Conservation (phyloP, 208 protist species). For the Trypanosoma brucei region DNA sequence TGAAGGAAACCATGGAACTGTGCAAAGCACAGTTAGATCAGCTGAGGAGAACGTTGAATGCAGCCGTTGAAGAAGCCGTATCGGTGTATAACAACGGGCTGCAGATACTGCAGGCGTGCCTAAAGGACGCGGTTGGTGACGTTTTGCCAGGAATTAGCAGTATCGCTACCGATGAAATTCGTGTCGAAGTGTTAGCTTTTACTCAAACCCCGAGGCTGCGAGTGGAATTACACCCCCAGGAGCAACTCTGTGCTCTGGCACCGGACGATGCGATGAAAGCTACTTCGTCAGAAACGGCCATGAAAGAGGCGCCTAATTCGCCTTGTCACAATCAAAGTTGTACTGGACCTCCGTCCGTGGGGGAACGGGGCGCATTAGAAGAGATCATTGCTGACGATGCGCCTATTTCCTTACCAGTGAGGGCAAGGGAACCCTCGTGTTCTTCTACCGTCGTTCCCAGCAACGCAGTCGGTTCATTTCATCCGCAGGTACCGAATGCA, state of each 20-base stretch:
- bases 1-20: not conserved
- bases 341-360: too few relatives aligned
- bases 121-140: not conserved
- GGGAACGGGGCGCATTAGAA: too few relatives aligned
- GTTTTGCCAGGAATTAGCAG: not conserved
- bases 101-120: constrained; percentile 1
- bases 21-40: constrained; percentile 11
- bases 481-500: too few relatives aligned
- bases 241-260: not conserved
- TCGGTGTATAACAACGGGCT: constrained; percentile 17
- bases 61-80: constrained; percentile 12
- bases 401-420: too few relatives aligned
- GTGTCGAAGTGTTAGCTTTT: constrained; percentile 1
- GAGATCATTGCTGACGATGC: too few relatives aligned
- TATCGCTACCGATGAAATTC: not conserved
- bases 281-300: not conserved
- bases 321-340: too few relatives aligned
- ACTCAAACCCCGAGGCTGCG: constrained; percentile 1
- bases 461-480: too few relatives aligned
- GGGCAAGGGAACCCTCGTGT: too few relatives aligned
- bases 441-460: too few relatives aligned
- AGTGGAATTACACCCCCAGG: constrained; percentile 8
- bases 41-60: constrained; percentile 2
- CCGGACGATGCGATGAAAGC: not conserved
- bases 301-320: too few relatives aligned